These are phyloP conservation scores for Triadica sebifera DNA, from an alignment of 345 rosid genomes.

Conservation along the genomic window DNA sequence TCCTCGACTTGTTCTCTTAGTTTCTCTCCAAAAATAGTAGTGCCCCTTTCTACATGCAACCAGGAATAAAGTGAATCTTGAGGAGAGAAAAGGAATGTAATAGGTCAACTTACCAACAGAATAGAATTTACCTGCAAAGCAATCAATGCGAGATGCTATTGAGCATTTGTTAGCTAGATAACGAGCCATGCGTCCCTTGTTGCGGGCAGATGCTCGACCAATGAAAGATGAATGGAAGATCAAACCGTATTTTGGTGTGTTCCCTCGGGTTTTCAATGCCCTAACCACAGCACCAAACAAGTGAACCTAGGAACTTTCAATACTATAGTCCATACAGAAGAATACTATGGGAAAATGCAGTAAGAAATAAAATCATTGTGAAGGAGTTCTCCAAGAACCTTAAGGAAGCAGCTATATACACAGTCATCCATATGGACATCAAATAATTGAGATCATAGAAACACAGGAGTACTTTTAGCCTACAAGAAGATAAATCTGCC, in stretches of 20 bases:
- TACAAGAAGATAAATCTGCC: not conserved
- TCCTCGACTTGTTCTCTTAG: conserved; percentile 95
- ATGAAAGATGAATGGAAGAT: conserved; percentile 94
- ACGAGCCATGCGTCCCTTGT: conserved; percentile 98
- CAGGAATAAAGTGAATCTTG: not conserved
- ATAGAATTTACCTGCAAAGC: conserved; percentile 64
- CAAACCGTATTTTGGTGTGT: conserved; percentile 93
- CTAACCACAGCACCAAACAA: conserved; percentile 33
- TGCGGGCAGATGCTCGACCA: conserved; percentile 80
- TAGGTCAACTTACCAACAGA: not conserved
- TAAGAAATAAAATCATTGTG: not conserved
- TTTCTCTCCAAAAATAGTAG: conserved; percentile 77
- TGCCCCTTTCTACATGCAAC: conserved; percentile 46
- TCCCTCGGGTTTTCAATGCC: conserved; percentile 92
- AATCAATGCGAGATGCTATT: conserved; percentile 88
- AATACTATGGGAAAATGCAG: not conserved
- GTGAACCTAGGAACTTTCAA: not conserved
- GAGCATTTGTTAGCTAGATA: conserved; percentile 95
- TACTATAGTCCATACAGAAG: not conserved
- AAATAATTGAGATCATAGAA: not conserved
- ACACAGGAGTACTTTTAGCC: not conserved
- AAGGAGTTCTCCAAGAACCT: not conserved
- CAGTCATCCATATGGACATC: not conserved
- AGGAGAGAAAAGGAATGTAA: not conserved
- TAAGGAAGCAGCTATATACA: not conserved